Base-by-base conservation (phyloP, 768 basidiomycete genomes). In the Harrya chromipes region DNA sequence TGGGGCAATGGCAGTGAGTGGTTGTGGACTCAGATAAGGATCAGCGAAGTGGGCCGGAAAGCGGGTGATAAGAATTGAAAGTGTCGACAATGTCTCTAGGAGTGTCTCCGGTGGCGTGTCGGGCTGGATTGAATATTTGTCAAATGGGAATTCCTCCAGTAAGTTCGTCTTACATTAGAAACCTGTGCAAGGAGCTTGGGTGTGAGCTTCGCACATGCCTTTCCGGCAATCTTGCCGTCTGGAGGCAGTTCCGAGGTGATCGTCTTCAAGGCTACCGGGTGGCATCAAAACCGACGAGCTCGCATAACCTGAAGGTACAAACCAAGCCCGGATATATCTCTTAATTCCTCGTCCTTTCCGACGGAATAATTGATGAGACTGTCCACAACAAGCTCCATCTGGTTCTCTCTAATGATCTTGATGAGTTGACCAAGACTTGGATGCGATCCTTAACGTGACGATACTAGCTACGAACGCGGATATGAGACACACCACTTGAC, bases 281-380 rank as follows among this genome's bases (percentile, higher is more conserved):
- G 52, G 42, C 41, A 53, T 64, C 40, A 50, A 24, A 27, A 36
- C 24, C 17, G 1, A 33, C 33, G 36, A 9, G 8, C 13, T 31
- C 11, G 10, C 14, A 24, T 17, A 21, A 39, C 1, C 12, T n/a
- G 14, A 7, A 10, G 14, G 29, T 20, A 23, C 61, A 14, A 43
- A 97, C 94, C 95, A 47, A 97, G 80, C 38, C 87, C 87, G 9
- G 94, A 92, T 47, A 99, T 94, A 72, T 98, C 94, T 51, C 97
- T 77, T 45, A 95, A 73, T 58, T 97, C 94, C 60, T 97, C 94
- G 46, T 97, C 93, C 63, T 88, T 83, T 20, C 87, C 85, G 17
- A 82, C 80, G 0, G 90, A 90, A 60, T 89, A 90, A 44, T 85
- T 82, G 56, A 95, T 89, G 43, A 99, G 78, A 57, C 85, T 87